Base-by-base conservation (phyloP, 2,329 filamentous ascomycete species). In the Penicillium psychrosexuale region DNA sequence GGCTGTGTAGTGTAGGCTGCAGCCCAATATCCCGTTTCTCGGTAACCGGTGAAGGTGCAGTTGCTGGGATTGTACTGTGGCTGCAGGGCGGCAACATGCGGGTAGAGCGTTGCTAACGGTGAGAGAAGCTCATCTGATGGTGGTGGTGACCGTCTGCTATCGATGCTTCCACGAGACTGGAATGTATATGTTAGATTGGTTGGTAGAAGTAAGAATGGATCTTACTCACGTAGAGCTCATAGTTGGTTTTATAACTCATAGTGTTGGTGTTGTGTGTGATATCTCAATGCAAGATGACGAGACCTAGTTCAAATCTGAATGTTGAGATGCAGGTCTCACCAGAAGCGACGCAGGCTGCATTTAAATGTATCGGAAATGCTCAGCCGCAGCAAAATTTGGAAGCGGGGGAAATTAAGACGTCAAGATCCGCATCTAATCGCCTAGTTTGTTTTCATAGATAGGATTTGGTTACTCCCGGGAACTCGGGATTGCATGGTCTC, bases 181-280 rank as follows among this genome's bases (percentile, higher is more conserved):
- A 27, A 15, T n/a, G 31, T n/a, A 39, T 0, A 37, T 28, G 31
- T 55, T 30, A 61, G 56, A 55, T 13, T 11, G 3, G 34, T 33
- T 43, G 8, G 39, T 15, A 22, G 24, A 17, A 19, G 34, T 49
- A 15, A 3, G 5, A 6, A 33, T n/a, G 13, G 8, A n/a, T n/a
- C 22, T 24, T 1, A 70, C 71, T 61, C 60, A 73, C 72, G 49
- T 73, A 72, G 47, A 71, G 65, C 55, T 74, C 69, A 53, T 72
- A 74, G 66, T 74, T 74, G 60, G 66, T 69, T 47, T 71, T 73
- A 68, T 74, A 74, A 42, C 61, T 62, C 69, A 72, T 74, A 39
- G 39, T 69, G 43, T 19, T 19, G 19, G 27, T 24, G 5, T 3
- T 24, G 22, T 22, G 22, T 24, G 22, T 24, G 22, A 24, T 24